A percentile compares a stretch with the other conserved stretches of the same genome.
Evolutionary conservation across 768 basidiomycete genomes (phyloP).

Genomic region (Termitomyces sp.): DNA sequence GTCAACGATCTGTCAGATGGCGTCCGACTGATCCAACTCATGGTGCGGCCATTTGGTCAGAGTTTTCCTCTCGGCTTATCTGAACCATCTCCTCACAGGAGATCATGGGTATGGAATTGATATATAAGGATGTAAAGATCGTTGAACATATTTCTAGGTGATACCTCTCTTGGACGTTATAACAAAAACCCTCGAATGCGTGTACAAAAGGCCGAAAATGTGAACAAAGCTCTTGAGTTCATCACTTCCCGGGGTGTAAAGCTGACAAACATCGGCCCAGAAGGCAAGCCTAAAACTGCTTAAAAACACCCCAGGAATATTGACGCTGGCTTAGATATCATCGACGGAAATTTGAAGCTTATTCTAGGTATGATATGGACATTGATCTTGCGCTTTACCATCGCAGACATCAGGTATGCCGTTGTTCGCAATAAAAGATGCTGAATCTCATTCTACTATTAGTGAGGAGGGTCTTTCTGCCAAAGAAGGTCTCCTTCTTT

Average conservation of each 20-base stretch:
- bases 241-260: slow-evolving; percentile 93
- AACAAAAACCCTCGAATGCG: slow-evolving; percentile 87
- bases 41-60: slow-evolving; percentile 43
- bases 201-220: slow-evolving; percentile 97
- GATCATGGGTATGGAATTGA: slow-evolving; percentile 73
- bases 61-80: neutral
- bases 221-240: slow-evolving; percentile 93
- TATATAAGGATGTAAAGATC: neutral
- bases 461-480: slow-evolving; percentile 99
- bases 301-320: neutral
- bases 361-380: slow-evolving; percentile 99
- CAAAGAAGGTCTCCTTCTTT: slow-evolving; percentile 92
- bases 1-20: slow-evolving; percentile 92
- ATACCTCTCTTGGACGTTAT: slow-evolving; percentile 90
- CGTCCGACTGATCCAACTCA: slow-evolving; percentile 90
- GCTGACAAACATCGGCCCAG: slow-evolving; percentile 95
- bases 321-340: slow-evolving; percentile 65
- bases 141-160: slow-evolving; percentile 40
- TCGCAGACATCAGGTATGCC: slow-evolving; percentile 92
- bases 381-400: slow-evolving; percentile 93
- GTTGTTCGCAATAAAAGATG: neutral
- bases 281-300: slow-evolving; percentile 47
- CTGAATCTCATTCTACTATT: slow-evolving; percentile 13
- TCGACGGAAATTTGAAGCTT: slow-evolving; percentile 97
- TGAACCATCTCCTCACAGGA: slow-evolving; percentile 48